Conservation (phyloP, 2,329 filamentous ascomycete genomes). For the Coniella lustricola region DNA sequence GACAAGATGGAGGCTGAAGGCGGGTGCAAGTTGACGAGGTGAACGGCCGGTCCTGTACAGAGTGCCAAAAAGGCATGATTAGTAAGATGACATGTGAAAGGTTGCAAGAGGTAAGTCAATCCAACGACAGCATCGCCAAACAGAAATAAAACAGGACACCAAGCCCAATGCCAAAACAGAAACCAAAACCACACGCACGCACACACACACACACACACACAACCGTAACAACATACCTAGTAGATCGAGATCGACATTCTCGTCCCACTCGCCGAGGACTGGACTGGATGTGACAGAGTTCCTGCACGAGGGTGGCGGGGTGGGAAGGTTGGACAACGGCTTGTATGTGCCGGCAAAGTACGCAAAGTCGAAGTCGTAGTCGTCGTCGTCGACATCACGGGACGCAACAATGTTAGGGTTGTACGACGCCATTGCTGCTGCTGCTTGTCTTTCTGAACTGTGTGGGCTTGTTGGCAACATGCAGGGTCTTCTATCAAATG, state of each 20-base stretch:
- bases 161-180: not conserved
- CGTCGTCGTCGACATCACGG: constrained; percentile 25
- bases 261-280: constrained; percentile 36
- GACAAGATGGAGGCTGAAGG: constrained; percentile 53
- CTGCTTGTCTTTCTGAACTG: not conserved
- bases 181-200: not conserved
- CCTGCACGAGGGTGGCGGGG: constrained; percentile 52
- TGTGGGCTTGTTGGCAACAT: not conserved
- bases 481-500: constrained; percentile 14
- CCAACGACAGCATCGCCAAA: too few relatives aligned
- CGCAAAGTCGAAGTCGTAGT: constrained; percentile 42
- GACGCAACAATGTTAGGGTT: constrained; percentile 8
- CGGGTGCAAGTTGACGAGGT: constrained; percentile 60
- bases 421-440: constrained; percentile 15
- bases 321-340: constrained; percentile 61
- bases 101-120: not conserved
- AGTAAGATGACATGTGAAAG: constrained; percentile 15
- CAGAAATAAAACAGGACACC: not conserved
- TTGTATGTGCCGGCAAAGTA: constrained; percentile 56
- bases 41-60: constrained; percentile 52
- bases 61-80: constrained; percentile 1
- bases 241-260: constrained; percentile 34
- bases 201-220: not conserved
- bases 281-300: constrained; percentile 38
- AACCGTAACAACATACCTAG: constrained; percentile 35